Evolutionary conservation across 2,329 filamentous ascomycete species (phyloP), one percentile per base, ranked within the genome.

Genomic region (Blumeriella jaapii): DNA sequence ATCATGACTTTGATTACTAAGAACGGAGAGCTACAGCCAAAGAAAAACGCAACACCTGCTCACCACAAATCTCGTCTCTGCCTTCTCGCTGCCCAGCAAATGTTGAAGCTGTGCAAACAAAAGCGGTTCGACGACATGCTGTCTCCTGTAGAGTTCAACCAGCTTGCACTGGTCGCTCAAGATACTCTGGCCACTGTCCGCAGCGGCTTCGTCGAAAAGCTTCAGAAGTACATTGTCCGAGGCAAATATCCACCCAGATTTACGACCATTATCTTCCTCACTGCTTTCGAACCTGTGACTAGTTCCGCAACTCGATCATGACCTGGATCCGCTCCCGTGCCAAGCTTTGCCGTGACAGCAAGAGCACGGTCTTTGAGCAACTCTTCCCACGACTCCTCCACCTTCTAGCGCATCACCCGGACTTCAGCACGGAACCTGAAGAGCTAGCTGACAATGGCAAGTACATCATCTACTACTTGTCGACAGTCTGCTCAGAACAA

Each of bases 401-500:
- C 31, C 63, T 98, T 27, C 69, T 98, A 27, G 87, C 89, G 4
- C 89, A 96, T 55, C 91, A 98, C 56, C 87, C 87, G 1, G 91
- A 98, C 57, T 95, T 89, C 48, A 75, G 71, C 41, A 57, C 67
- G 2, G 69, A 73, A 5, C 60, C 75, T 2, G 69, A 74, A 10
- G 79, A 86, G 30, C 62, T 95, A 31, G 67, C 77, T 28, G 84
- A 94, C 53, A 87, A 93, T 56, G 78, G 83, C 5, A 77, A 78
- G 48, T 98, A 96, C 57, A 77, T 98, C 39, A 58, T 95, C 26
- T 95, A 89, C 61, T 98, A 93, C 55, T 67, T 96, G 29, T 77
- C 71, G 42, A 75, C 78, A 23, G 77, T 95, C 12, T 84, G 84
- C 7, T 89, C 78, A 0, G 82, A 93, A 56, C 74, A 83, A 28